Evolutionary conservation across 2,329 filamentous ascomycete genomes (phyloP), one percentile per base, ranked within the genome.

Genomic region (Sarocladium kiliense): DNA sequence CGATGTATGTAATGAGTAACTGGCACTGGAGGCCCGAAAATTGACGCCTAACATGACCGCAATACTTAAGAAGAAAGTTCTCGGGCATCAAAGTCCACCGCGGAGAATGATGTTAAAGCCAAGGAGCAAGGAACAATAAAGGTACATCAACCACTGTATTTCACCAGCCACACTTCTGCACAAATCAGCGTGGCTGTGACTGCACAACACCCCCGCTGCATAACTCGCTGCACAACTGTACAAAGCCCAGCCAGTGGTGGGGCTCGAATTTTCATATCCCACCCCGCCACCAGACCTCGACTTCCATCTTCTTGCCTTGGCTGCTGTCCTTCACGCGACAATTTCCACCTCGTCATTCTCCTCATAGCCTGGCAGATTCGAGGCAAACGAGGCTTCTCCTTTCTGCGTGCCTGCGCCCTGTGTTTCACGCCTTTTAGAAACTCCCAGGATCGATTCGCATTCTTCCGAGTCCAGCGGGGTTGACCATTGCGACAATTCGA

Each of bases 201-300:
- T 51, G 41, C 41, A 45, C 18, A 45, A 45, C 7, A 6, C 19
- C 41, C 23, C 41, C 41, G 23, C 41, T 45, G 23, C 30, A 32
- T 23, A 51, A 51, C 26, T 51, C n/a, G 47, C 27, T 51, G 19
- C 47, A 51, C 44, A 47, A 47, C 44, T 16, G 47, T 27, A 51
- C 47, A 51, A 49, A 32, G 47, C 27, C 47, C 47, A 34, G n/a
- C 7, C 27, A 21, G 27, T 68, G 65, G 70, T 71, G 71, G 71
- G 71, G 70, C 67, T 63, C 58, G 64, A 72, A 71, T 70, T 73
- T 72, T 71, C 67, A 68, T 65, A 67, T 63, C 60, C 56, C 58
- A 58, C 30, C 60, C 60, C 64, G 63, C 60, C 64, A 63, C 63
- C 30, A 53, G 63, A 60, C 61, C 58, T 53, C 57, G 57, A 58